These are phyloP conservation scores for Clathrospora elynae DNA, from an alignment of 2,329 filamentous ascomycete species.

Conservation along the genomic window DNA sequence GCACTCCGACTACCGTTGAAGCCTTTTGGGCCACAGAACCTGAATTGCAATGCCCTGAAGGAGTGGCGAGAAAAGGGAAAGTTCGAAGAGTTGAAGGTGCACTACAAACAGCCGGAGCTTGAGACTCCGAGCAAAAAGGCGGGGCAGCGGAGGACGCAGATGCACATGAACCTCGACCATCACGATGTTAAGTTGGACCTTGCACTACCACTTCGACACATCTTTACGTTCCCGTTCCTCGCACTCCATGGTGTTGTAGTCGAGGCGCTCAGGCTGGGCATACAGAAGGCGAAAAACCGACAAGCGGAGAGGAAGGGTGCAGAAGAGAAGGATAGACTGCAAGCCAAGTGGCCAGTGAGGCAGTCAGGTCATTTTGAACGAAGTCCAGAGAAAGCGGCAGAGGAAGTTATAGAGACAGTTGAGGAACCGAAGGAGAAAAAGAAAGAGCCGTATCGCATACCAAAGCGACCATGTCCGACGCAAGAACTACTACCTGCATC, in stretches of 20 bases:
- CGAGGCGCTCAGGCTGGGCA: slow-evolving; percentile 25
- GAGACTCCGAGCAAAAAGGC: fast-evolving
- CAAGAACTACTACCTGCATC: slow-evolving; percentile 2
- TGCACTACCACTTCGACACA: slow-evolving; percentile 18
- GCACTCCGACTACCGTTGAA: slow-evolving; percentile 24
- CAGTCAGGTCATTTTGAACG: not conserved
- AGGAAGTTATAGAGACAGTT: not conserved
- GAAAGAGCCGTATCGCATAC: not conserved
- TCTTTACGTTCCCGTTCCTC: slow-evolving; percentile 31
- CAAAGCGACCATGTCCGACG: not conserved
- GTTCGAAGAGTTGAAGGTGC: slow-evolving; percentile 14
- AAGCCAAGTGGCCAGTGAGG: not conserved
- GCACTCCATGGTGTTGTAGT: slow-evolving; percentile 18
- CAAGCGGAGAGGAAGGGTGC: not conserved
- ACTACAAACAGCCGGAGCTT: not conserved
- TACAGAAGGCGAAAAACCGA: slow-evolving; percentile 21
- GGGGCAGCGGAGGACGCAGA: slow-evolving; percentile 2
- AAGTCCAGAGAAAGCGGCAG: not conserved
- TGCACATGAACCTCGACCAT: slow-evolving; percentile 14
- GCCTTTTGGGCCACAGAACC: slow-evolving; percentile 22
- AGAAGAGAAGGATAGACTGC: not conserved
- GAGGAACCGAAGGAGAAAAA: not conserved
- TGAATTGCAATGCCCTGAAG: slow-evolving; percentile 22
- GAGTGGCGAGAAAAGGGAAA: slow-evolving; percentile 26
- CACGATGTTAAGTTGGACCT: slow-evolving; percentile 13